Evolutionary conservation across 257 asterid species (phyloP).

Genomic region (Capsicum pubescens): DNA sequence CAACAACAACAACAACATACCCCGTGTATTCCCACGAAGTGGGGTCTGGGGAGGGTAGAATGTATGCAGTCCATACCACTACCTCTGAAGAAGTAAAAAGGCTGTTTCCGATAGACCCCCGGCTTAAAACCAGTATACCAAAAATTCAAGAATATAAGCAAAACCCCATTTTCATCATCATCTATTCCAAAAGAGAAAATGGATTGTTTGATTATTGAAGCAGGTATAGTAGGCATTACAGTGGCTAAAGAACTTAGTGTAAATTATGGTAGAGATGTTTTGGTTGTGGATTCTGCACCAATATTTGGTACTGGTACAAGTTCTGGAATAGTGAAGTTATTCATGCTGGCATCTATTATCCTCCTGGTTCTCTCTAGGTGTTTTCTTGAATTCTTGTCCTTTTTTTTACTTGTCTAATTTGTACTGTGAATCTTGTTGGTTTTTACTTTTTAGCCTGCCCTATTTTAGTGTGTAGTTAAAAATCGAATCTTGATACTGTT

Average conservation of each 20-base stretch:
- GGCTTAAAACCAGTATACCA: not conserved
- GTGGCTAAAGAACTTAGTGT: slow-evolving; percentile 82
- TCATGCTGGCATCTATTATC: slow-evolving; percentile 89
- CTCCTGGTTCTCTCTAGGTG: slow-evolving; percentile 78
- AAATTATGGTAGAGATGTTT: slow-evolving; percentile 67
- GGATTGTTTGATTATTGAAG: slow-evolving; percentile 86
- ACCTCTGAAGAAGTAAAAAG: too few species aligned
- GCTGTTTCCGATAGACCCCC: too few species aligned
- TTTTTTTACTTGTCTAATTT: not conserved
- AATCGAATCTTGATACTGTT: not conserved
- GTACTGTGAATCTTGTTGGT: not conserved
- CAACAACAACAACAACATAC: too few species aligned
- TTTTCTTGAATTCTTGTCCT: not conserved
- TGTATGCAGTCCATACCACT: too few species aligned
- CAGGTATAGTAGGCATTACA: slow-evolving; percentile 88
- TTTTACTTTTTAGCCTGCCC: not conserved
- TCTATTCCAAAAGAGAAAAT: slow-evolving; percentile 53
- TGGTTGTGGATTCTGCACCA: slow-evolving; percentile 78
- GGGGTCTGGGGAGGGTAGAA: too few species aligned
- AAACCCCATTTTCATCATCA: slow-evolving; percentile 30
- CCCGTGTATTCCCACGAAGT: too few species aligned
- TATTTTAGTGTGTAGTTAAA: not conserved
- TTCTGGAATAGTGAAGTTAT: slow-evolving; percentile 92
- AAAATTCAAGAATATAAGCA: not conserved
- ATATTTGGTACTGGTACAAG: slow-evolving; percentile 80